phyloP scores from a whole-genome alignment of 495 filamentous ascomycete genomes.

The Filosporella fistucella region DNA sequence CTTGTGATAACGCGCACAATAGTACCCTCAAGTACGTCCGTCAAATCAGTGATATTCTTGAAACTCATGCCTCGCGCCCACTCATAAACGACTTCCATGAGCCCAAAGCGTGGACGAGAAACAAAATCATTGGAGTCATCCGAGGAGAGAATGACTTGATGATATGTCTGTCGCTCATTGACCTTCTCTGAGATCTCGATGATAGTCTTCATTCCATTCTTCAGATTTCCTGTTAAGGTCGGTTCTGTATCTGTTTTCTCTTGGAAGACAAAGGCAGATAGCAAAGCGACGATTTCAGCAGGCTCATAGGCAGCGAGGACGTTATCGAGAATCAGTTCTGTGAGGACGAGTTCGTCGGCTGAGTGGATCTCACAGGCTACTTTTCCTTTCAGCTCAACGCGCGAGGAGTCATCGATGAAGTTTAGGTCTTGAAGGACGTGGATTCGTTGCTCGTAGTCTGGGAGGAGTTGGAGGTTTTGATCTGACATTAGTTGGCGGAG shows the following conservation, averaged over 20 bases:
- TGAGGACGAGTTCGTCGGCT: conserved; percentile 94
- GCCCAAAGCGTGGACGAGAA: conserved; percentile 77
- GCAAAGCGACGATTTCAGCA: conserved; percentile 90
- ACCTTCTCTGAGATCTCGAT: conserved; percentile 86
- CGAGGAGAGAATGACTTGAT: conserved; percentile 84
- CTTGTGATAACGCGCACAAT: conserved; percentile 91
- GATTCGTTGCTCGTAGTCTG: conserved; percentile 95
- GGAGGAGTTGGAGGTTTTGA: conserved; percentile 94
- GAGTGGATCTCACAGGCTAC: conserved; percentile 98
- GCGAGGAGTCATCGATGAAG: conserved; percentile 78
- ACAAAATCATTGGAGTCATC: conserved; percentile 93
- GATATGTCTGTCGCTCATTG: conserved; percentile 76
- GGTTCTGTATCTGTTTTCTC: conserved; percentile 88
- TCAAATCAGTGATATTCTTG: conserved; percentile 94
- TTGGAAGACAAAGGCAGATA: conserved; percentile 97
- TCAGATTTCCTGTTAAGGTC: conserved; percentile 76
- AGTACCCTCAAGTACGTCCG: conserved; percentile 93
- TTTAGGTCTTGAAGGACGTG: conserved; percentile 83
- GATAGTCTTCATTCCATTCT: conserved; percentile 81
- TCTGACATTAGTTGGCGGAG: conserved; percentile 87
- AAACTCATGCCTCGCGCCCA: conserved; percentile 98
- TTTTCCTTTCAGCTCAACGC: conserved; percentile 94
- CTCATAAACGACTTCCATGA: conserved; percentile 97
- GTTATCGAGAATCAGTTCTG: conserved; percentile 93
- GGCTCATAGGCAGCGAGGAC: conserved; percentile 93